Base-by-base conservation (phyloP, 129 eudicot species). In the Pseudognaphalium luteoalbum region DNA sequence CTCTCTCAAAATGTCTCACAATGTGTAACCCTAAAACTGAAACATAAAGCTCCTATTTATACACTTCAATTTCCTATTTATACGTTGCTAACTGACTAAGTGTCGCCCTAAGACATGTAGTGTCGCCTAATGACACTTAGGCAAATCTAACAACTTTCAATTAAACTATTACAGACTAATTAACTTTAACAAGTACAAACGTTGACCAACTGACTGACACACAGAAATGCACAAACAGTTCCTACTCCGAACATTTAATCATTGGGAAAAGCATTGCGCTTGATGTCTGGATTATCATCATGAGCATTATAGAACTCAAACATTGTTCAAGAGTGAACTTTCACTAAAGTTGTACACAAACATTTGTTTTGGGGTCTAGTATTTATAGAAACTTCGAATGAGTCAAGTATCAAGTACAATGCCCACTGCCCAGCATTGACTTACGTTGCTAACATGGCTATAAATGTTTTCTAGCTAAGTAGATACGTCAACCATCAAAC, bases 171-270 rank as follows among this genome's bases (percentile, higher is more conserved):
- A n/a, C n/a, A n/a, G n/a, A n/a, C n/a, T n/a, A n/a, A n/a, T n/a
- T n/a, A n/a, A n/a, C n/a, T n/a, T n/a, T n/a, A n/a, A n/a, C n/a
- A n/a, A n/a, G n/a, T n/a, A n/a, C n/a, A n/a, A n/a, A n/a, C n/a
- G n/a, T n/a, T n/a, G n/a, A n/a, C n/a, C n/a, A n/a, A n/a, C n/a
- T n/a, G n/a, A n/a, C n/a, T n/a, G n/a, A n/a, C n/a, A n/a, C n/a
- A n/a, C n/a, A n/a, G n/a, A n/a, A n/a, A n/a, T n/a, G n/a, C n/a
- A n/a, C n/a, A n/a, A n/a, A n/a, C n/a, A n/a, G n/a, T n/a, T n/a
- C 74, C 60, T 44, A 69, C 60, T 69, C 74, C 74, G 20, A 69
- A 69, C 5, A 69, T 12, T 19, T 44, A 69, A 42, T 44, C 74
- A 6, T 44, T 6, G 37, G 60, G 74, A 11, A 69, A 69, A 16